Evolutionary conservation across 2,329 filamentous ascomycete genomes (phyloP).

Genomic region (Lasiodiplodia theobromae): DNA sequence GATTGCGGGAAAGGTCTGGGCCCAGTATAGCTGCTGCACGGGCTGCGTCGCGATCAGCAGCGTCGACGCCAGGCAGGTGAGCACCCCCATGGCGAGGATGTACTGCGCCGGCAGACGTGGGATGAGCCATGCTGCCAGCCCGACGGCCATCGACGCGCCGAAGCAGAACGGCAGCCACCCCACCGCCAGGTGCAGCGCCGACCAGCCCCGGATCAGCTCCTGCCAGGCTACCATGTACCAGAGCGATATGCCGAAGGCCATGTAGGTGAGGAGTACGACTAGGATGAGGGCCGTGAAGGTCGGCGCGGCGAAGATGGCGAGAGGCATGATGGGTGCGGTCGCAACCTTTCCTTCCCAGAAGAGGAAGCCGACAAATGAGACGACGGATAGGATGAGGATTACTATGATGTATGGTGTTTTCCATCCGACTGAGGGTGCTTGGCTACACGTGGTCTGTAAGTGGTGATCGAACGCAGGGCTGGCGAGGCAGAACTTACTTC

Average conservation of each 20-base stretch:
- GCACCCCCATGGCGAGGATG: conserved; percentile 30
- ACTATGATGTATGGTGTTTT: conserved; percentile 51
- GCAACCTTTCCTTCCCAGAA: conserved; percentile 51
- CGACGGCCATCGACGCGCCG: conserved; percentile 46
- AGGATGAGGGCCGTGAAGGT: conserved; percentile 54
- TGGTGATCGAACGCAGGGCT: too few relatives aligned
- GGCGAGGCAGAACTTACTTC: conserved; percentile 49
- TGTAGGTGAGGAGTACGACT: conserved; percentile 56
- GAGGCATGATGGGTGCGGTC: conserved; percentile 54
- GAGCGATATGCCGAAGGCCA: conserved; percentile 56
- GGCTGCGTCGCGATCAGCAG: conserved; percentile 32
- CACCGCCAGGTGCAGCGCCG: conserved; percentile 50
- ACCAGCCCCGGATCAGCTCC: conserved; percentile 52
- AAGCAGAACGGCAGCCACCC: conserved; percentile 49
- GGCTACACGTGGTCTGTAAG: conserved; percentile 30
- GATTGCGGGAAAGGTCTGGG: conserved; percentile 36
- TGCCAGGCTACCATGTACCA: conserved; percentile 60
- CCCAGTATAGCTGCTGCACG: conserved; percentile 26
- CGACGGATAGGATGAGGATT: conserved; percentile 46
- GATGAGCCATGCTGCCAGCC: conserved; percentile 30
- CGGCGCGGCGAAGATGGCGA: conserved; percentile 54
- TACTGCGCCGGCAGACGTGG: conserved; percentile 30
- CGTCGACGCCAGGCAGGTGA: conserved; percentile 30
- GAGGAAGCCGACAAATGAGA: conserved; percentile 46
- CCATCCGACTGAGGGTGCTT: conserved; percentile 58